Evolutionary conservation across 208 protist genomes (phyloP), one percentile per base, ranked within the genome.

Genomic region (Acanthamoeba sp.): DNA sequence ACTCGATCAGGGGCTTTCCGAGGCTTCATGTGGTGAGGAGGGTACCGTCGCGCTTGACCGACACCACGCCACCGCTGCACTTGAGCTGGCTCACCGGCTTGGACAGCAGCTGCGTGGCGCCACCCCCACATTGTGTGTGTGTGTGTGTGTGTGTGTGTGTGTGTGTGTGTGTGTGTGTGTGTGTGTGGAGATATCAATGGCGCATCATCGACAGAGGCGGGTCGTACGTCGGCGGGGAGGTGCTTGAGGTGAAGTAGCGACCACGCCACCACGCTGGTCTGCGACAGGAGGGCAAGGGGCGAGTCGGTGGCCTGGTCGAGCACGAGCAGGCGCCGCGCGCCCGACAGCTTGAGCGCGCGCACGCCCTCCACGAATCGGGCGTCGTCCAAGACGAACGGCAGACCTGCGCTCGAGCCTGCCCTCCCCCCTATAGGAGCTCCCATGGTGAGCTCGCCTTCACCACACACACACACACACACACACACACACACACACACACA

Each of bases 251-350:
- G 76, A 3, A 2, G 22, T 4, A 85, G 76, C 22, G n/a, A 7
- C 76, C 76, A 85, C 42, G n/a, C 6, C 40, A 85, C 45, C 24
- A 85, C 76, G n/a, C 32, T 22, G 42, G 76, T 27, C 42, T 57
- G 57, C 76, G 76, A 57, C n/a, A 85, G 76, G 4, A 85, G 24
- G 36, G 29, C 36, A 18, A 85, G 3, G 6, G 76, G 76, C 0
- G 6, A 5, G 36, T 85, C 76, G 45, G 76, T 57, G 38, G 76
- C 76, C 76, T 85, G 76, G 32, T 85, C 76, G 42, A 85, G 24
- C 1, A 85, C 76, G n/a, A 85, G 76, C 10, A 85, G 45, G 24
- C 76, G 76, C 3, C 34, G 5, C 1, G 29, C 34, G 34, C 34
- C 1, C 38, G 76, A 85, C 9, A 6, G 18, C n/a, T 36, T 16